phyloP scores from a whole-genome alignment of 495 filamentous ascomycete species.

The Aspergillus hancockii region DNA sequence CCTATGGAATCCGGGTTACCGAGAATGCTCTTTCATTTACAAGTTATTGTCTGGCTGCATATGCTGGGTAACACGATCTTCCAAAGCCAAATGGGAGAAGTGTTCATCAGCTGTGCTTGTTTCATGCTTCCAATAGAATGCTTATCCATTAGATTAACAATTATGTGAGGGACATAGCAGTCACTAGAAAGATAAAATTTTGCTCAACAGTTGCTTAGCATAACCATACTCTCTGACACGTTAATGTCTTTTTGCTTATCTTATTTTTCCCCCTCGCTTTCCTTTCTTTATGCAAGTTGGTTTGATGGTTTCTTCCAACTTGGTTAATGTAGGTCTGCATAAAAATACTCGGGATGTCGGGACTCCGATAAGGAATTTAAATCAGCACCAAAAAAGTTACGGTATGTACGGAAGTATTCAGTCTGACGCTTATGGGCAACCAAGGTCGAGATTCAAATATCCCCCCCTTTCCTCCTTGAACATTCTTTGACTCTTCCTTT shows the following conservation, averaged over 20 bases:
- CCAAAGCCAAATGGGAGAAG: too few species aligned
- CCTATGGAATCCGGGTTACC: background rate
- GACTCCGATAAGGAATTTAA: conserved; percentile 12
- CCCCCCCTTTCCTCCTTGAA: background rate
- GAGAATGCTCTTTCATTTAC: background rate
- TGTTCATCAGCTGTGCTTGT: too few species aligned
- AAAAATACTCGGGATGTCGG: conserved; percentile 23
- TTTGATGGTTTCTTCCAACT: background rate
- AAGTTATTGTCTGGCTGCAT: too few species aligned
- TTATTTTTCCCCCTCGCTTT: background rate
- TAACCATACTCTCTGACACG: background rate
- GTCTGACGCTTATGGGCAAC: conserved; percentile 4
- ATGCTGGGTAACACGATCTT: too few species aligned
- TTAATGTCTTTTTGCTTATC: background rate
- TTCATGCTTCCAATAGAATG: too few species aligned
- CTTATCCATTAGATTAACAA: too few species aligned
- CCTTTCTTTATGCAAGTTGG: background rate
- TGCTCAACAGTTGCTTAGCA: too few species aligned
- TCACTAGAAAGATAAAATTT: too few species aligned
- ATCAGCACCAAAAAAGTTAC: background rate
- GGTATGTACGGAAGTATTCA: background rate
- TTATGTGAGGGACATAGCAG: too few species aligned
- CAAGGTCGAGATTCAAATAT: background rate
- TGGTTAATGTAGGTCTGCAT: conserved; percentile 10
- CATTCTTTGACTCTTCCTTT: background rate